Evolutionary conservation across 2,329 filamentous ascomycete genomes (phyloP).

Genomic region (Cytospora piceicola): DNA sequence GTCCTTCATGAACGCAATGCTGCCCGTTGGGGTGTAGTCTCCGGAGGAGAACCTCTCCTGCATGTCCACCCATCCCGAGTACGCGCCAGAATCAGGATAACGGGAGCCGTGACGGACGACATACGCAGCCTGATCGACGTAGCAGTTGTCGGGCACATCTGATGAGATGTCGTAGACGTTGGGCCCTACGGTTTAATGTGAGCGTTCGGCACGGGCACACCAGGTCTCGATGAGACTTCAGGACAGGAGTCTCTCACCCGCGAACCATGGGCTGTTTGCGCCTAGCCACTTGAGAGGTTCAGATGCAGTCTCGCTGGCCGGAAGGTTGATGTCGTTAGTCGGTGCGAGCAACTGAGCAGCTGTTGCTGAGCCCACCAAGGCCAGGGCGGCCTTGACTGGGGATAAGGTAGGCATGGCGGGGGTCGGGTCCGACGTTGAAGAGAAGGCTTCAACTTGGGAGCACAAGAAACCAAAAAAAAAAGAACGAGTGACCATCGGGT

Average conservation of each 20-base stretch:
- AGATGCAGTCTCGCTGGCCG: slow-evolving; percentile 31
- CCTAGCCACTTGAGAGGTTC: slow-evolving; percentile 46
- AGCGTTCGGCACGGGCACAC: not conserved
- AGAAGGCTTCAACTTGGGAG: not conserved
- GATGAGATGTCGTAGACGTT: slow-evolving; percentile 60
- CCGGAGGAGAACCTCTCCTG: slow-evolving; percentile 53
- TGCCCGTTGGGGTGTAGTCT: slow-evolving; percentile 56
- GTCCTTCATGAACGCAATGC: slow-evolving; percentile 58
- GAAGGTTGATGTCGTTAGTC: slow-evolving; percentile 31
- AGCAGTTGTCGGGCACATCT: slow-evolving; percentile 58
- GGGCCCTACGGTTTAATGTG: slow-evolving; percentile 46
- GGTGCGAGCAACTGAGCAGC: slow-evolving; percentile 32
- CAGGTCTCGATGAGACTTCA: not conserved
- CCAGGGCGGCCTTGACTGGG: slow-evolving; percentile 16
- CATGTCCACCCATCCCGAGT: slow-evolving; percentile 58
- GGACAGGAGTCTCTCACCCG: slow-evolving; percentile 43
- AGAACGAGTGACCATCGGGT: not conserved
- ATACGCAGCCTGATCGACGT: slow-evolving; percentile 64
- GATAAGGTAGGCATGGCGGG: slow-evolving; percentile 20
- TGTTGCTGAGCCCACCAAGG: slow-evolving; percentile 25
- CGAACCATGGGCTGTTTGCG: slow-evolving; percentile 57
- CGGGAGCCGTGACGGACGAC: slow-evolving; percentile 64
- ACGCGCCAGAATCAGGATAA: slow-evolving; percentile 65
- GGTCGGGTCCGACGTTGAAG: not conserved
- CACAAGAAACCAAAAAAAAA: not conserved